Conservation (phyloP, 2,329 filamentous ascomycete species). For the Microcyclosporella mali region DNA sequence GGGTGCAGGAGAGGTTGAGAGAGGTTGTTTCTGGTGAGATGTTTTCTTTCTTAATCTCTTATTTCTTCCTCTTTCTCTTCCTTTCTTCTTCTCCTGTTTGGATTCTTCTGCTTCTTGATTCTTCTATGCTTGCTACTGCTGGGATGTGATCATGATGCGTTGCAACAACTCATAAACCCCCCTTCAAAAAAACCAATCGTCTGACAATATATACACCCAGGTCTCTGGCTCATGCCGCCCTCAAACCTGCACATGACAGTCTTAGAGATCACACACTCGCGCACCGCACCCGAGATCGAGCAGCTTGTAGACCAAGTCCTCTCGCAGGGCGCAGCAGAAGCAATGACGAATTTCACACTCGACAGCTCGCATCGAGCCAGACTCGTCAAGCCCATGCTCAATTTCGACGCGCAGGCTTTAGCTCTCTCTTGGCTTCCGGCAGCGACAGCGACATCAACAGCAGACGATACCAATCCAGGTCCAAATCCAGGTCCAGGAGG, state of each 20-base stretch:
- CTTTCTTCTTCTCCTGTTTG: no score
- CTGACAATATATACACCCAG: no score
- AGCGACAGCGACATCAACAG: no score
- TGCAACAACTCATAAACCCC: no score
- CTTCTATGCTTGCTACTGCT: no score
- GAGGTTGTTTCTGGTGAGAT: conserved; percentile 50
- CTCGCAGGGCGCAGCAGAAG: conserved; percentile 43
- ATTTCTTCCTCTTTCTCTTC: no score
- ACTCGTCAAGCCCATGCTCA: conserved; percentile 74
- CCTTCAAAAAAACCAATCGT: no score
- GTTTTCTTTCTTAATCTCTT: no score
- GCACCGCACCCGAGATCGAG: conserved; percentile 62
- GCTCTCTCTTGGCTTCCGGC: conserved; percentile 84
- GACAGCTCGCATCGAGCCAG: conserved; percentile 61
- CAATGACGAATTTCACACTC: conserved; percentile 61
- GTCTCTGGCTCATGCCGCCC: conserved; percentile 78
- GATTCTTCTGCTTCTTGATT: no score
- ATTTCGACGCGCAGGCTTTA: conserved; percentile 77
- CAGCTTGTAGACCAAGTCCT: conserved; percentile 54
- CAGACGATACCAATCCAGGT: no score
- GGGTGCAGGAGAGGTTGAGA: conserved; percentile 60
- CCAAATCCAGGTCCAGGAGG: no score
- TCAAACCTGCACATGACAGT: conserved; percentile 76
- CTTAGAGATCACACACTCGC: conserved; percentile 77
- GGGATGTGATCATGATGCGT: no score